Evolutionary conservation across 2,329 filamentous ascomycete species (phyloP).

Genomic region (Colletotrichum navitas): DNA sequence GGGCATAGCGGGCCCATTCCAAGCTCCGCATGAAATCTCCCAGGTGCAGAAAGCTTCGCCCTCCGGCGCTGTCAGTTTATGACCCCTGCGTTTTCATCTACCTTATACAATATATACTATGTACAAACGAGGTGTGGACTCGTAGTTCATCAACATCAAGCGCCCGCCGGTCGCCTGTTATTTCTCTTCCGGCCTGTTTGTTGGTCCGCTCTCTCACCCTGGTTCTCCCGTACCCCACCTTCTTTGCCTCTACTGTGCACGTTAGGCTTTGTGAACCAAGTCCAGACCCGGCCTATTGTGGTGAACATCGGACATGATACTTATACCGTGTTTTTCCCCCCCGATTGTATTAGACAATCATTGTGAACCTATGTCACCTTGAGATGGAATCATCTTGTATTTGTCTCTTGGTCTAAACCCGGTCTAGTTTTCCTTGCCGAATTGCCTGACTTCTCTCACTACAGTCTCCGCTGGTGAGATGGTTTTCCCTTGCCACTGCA

Average conservation of each 20-base stretch:
- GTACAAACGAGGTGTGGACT: constrained; percentile 38
- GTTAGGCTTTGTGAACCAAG: not conserved
- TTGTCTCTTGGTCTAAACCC: not conserved
- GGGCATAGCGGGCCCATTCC: constrained; percentile 30
- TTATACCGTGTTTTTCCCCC: too few relatives aligned
- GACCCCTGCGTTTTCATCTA: constrained; percentile 34
- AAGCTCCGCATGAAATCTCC: constrained; percentile 39
- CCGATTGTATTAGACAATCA: too few relatives aligned
- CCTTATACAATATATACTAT: constrained; percentile 33
- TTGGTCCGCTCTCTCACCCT: constrained; percentile 18
- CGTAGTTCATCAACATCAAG: constrained; percentile 31
- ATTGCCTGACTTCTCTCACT: constrained; percentile 9
- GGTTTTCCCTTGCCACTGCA: constrained; percentile 29
- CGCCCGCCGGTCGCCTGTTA: constrained; percentile 28
- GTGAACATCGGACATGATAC: too few relatives aligned
- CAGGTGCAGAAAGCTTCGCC: constrained; percentile 26
- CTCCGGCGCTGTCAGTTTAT: not conserved
- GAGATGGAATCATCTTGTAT: too few relatives aligned
- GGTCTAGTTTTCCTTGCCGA: not conserved
- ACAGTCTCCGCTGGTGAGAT: not conserved
- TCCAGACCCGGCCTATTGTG: not conserved
- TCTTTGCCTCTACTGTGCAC: not conserved
- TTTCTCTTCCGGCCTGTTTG: constrained; percentile 16
- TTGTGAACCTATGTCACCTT: too few relatives aligned
- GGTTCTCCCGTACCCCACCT: not conserved